phyloP scores from a whole-genome alignment of 1,284 basidiomycete genomes.

The Peniophora sp. region DNA sequence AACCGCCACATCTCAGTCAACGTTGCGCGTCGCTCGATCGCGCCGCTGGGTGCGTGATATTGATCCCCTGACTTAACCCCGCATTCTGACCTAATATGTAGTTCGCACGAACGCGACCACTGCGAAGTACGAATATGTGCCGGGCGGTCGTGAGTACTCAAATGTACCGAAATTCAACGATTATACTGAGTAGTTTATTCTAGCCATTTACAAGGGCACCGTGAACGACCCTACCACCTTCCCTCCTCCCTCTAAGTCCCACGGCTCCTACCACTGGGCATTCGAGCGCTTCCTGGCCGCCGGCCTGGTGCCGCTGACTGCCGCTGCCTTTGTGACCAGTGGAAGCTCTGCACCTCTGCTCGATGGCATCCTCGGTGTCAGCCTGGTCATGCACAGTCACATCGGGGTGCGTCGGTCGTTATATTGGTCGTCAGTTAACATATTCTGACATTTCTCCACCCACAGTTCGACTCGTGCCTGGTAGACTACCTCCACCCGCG shows the following conservation, averaged over 20 bases:
- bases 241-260: conserved; percentile 72
- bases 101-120: conserved; percentile 16
- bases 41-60: conserved; percentile 21
- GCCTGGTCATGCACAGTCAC: conserved; percentile 90
- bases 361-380: conserved; percentile 83
- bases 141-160: conserved; percentile 58
- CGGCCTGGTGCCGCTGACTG: conserved; percentile 82
- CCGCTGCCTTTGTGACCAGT: conserved; percentile 68
- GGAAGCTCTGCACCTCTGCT: conserved; percentile 72
- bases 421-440: not conserved
- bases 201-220: conserved; percentile 88
- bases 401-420: conserved; percentile 60
- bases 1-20: conserved; percentile 32
- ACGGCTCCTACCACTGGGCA: conserved; percentile 97
- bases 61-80: not conserved
- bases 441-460: not conserved
- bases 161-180: not conserved
- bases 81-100: conserved; percentile 8
- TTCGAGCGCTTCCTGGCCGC: conserved; percentile 92
- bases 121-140: conserved; percentile 38
- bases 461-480: conserved; percentile 63
- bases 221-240: conserved; percentile 94
- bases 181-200: conserved; percentile 4
- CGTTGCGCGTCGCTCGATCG: conserved; percentile 31
- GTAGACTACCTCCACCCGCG: conserved; percentile 92